Base-by-base conservation (phyloP, 2,329 filamentous ascomycete species). In the Trichoderma koningiopsis region DNA sequence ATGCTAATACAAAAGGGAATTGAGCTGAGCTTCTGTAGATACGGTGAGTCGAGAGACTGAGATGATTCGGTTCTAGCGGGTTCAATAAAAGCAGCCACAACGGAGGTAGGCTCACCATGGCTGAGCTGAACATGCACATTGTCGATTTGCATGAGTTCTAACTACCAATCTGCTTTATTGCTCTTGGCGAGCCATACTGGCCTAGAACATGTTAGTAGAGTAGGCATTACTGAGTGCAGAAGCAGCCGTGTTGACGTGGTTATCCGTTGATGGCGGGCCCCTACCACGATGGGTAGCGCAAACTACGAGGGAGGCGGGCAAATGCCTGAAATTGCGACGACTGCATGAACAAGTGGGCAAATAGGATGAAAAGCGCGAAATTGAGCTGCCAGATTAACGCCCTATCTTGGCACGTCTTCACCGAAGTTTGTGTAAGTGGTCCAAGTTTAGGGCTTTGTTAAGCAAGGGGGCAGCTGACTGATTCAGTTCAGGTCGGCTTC, bases 81-180 rank as follows among this genome's bases (percentile, higher is more conserved):
- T 57, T 66, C 62, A 57, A 66, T 66, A 66, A 58, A 56, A 22
- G 37, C 62, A 49, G 62, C 62, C 62, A 66, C 53, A 66, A 27
- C 62, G 62, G 62, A 66, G 37, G 27, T n/a, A 19, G 19, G 35
- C n/a, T 57, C 4, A 16, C 14, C 33, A 57, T 57, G 40, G 47
- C 29, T 56, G 53, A 22, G 37, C 52, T 57, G 53, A 24, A 47
- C 5, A 13, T 11, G 55, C 27, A 22, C 11, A 43, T 19, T 27
- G 11, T 24, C 14, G 6, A 27, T 52, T 24, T 56, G 24, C 52
- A 7, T 24, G 62, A 16, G 13, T 4, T 49, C 27, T 35, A 24
- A 49, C 27, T 33, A 24, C 53, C 37, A 56, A 55, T 55, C 4
- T 62, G 49, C 19, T n/a, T 27, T 27, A 33, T 29, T 29, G 11